Base-by-base conservation (phyloP, 257 asterid species). In the Salvia rosmarinus region DNA sequence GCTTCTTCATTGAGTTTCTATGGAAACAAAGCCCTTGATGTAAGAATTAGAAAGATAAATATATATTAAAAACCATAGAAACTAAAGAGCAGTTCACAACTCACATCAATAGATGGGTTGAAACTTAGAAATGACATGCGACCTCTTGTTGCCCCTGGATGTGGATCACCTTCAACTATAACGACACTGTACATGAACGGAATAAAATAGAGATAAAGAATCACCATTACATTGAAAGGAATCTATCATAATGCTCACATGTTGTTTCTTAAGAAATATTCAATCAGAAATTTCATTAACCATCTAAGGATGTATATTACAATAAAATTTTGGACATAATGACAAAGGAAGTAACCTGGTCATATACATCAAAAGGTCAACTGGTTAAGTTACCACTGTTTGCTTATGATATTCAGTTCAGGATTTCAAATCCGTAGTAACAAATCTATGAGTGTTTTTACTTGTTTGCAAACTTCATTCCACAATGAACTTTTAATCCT, bases 61-160 rank as follows among this genome's bases (percentile, higher is more conserved):
- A 47, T 23, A n/a, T n/a, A n/a, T n/a, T n/a, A 64, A 25, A 46
- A 19, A 70, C 16, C n/a, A 54, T 7, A 37, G 35, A 42, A 77
- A 65, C 19, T 59, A 32, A 32, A 66, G 62, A 57, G 67, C 63
- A 32, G 17, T 47, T 8, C 28, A 57, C 46, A 46, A 88, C 99
- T 95, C 87, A 95, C 99, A 85, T 91, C 98, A 80, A 95, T 77
- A 71, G 94, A 79, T 73, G 99, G 98, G 81, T 91, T 91, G 71
- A 95, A 95, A 79, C 84, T 86, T 84, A 79, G 83, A 83, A 91
- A 95, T 39, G 99, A 95, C 93, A 91, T 89, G 65, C 99, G 91
- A 17, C 98, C 98, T 80, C 85, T 85, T 67, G 77, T 59, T 19
- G 87, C 86, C 76, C 84, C 96, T 16, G 99, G 97, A 55, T 76